Percentiles rank a stretch among this genome's conserved stretches.
These are phyloP conservation scores for Aspergillus ochraceoroseus DNA, from an alignment of 2,329 filamentous ascomycete species.

Conservation along the genomic window DNA sequence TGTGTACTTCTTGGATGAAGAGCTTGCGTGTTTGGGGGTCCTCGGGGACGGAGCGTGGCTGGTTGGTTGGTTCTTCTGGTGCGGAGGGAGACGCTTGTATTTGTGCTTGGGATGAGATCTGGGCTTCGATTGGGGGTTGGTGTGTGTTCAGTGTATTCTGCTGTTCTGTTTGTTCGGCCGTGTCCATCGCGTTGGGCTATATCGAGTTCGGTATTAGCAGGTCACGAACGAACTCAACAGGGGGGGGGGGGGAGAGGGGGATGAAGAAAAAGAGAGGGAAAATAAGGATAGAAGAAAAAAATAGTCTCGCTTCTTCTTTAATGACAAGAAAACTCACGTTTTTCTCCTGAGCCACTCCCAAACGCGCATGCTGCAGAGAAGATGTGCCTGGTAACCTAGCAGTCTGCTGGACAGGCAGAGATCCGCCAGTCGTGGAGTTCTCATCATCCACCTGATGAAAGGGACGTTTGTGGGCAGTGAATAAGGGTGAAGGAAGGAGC, in stretches of 20 bases:
- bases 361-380: neutral
- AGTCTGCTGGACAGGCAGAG: slow-evolving; percentile 5
- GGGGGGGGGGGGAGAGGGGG: no score
- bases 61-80: slow-evolving; percentile 1
- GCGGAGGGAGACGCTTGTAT: slow-evolving; percentile 8
- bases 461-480: slow-evolving; percentile 40
- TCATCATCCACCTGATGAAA: slow-evolving; percentile 39
- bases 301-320: no score
- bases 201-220: slow-evolving; percentile 12
- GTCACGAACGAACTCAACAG: no score
- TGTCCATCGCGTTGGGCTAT: slow-evolving; percentile 21
- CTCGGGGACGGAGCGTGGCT: slow-evolving; percentile 26
- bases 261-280: no score
- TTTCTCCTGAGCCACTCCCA: no score
- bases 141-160: slow-evolving; percentile 14
- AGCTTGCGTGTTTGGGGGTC: slow-evolving; percentile 36
- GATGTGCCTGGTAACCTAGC: slow-evolving; percentile 1
- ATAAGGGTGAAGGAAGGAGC: slow-evolving; percentile 31
- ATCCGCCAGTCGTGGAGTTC: slow-evolving; percentile 6
- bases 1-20: slow-evolving; percentile 40
- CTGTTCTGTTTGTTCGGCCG: slow-evolving; percentile 15
- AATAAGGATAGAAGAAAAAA: no score
- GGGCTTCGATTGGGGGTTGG: slow-evolving; percentile 3
- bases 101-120: neutral
- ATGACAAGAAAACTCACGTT: no score